phyloP scores from a whole-genome alignment of 139 green algal genomes.

The Klebsormidium nitens region DNA sequence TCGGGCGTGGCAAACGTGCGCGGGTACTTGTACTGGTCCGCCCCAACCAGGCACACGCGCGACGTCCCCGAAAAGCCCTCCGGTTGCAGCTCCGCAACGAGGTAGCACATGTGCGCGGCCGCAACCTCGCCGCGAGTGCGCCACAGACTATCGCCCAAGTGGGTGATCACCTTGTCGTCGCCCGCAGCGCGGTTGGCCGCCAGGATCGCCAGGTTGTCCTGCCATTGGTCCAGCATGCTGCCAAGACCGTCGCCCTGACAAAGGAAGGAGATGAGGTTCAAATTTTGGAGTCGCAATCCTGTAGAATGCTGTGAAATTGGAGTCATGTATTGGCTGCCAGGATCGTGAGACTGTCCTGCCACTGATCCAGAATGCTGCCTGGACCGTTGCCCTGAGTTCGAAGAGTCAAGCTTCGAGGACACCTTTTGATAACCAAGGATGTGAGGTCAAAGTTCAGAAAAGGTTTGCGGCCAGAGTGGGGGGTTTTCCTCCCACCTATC shows the following conservation, averaged over 20 bases:
- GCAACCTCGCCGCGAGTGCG: constrained; percentile 36
- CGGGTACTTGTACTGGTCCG: constrained; percentile 40
- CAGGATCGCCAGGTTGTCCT: constrained; percentile 66
- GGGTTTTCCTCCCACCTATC: no score
- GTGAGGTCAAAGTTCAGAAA: no score
- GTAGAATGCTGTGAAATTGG: no score
- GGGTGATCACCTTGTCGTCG: constrained; percentile 49
- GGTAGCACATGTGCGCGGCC: constrained; percentile 68
- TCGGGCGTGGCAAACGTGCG: constrained; percentile 39
- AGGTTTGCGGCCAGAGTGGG: no score
- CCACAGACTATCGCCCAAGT: constrained; percentile 61
- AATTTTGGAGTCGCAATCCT: no score
- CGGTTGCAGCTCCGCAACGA: constrained; percentile 50
- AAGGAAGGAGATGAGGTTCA: background rate
- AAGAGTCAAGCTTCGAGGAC: no score
- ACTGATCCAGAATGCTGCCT: constrained; percentile 48
- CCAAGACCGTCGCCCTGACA: background rate
- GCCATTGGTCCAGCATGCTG: constrained; percentile 56
- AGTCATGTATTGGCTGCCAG: constrained; percentile 60
- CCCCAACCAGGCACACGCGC: constrained; percentile 56
- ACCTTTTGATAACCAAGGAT: no score
- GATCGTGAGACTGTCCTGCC: constrained; percentile 67
- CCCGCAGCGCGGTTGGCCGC: constrained; percentile 48
- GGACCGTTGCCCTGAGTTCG: background rate
- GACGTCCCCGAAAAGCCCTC: constrained; percentile 29